These are phyloP conservation scores for Aspergillus calidoustus DNA, from an alignment of 2,329 filamentous ascomycete genomes.

Conservation along the genomic window DNA sequence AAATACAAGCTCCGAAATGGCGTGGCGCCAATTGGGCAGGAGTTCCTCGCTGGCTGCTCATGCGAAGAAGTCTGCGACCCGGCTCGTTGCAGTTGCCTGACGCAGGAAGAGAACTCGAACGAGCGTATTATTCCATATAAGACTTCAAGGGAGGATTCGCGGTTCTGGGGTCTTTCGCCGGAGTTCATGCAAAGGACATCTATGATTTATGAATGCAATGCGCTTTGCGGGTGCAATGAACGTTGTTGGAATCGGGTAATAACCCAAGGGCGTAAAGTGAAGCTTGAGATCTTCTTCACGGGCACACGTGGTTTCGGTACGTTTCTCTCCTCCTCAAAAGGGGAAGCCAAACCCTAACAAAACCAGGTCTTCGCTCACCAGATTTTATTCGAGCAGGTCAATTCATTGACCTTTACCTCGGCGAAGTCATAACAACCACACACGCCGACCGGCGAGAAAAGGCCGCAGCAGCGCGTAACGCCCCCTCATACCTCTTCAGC, in stretches of 20 bases:
- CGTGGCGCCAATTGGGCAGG: constrained; percentile 31
- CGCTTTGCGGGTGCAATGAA: constrained; percentile 40
- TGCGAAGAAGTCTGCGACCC: constrained; percentile 36
- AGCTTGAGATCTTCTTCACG: constrained; percentile 50
- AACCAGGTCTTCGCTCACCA: constrained; percentile 45
- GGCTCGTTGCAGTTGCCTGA: constrained; percentile 34
- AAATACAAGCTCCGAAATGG: constrained; percentile 41
- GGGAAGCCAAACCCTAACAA: constrained; percentile 14
- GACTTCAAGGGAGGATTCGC: constrained; percentile 16
- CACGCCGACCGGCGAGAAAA: constrained; percentile 46
- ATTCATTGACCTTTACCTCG: constrained; percentile 52
- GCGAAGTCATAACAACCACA: constrained; percentile 47
- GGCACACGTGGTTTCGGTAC: constrained; percentile 47
- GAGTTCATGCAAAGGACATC: constrained; percentile 38
- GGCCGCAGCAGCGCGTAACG: constrained; percentile 27
- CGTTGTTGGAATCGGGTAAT: constrained; percentile 50
- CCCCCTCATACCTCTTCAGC: constrained; percentile 48
- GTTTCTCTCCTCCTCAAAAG: not conserved
- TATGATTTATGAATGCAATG: constrained; percentile 50
- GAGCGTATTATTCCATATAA: constrained; percentile 39
- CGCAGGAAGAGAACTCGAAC: constrained; percentile 35
- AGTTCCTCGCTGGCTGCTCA: constrained; percentile 40
- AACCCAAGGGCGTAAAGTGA: constrained; percentile 44
- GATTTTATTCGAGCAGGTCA: constrained; percentile 46
- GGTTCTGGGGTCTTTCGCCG: constrained; percentile 32